phyloP scores from a whole-genome alignment of 2,329 filamentous ascomycete species.

The Metarhizium brunneum region DNA sequence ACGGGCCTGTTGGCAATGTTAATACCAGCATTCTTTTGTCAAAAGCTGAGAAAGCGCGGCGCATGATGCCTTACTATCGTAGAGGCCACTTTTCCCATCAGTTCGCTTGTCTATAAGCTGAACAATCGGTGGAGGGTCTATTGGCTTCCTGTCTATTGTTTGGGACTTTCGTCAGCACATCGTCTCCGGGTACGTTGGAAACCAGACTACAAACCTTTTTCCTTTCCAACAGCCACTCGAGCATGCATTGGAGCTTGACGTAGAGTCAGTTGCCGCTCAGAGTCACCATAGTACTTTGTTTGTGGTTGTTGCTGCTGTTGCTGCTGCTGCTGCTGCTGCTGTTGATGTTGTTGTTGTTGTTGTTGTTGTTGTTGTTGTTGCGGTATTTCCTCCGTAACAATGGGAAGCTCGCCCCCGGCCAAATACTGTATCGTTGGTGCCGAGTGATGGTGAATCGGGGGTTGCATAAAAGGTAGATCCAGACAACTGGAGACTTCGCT shows the following conservation, averaged over 20 bases:
- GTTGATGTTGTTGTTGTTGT: not conserved
- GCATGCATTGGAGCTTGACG: constrained; percentile 33
- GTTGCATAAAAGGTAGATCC: constrained; percentile 9
- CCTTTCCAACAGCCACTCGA: constrained; percentile 61
- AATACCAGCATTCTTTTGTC: not conserved
- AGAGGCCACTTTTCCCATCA: constrained; percentile 12
- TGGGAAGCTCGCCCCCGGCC: constrained; percentile 8
- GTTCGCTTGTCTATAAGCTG: constrained; percentile 41
- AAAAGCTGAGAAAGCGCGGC: not conserved
- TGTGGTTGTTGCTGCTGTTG: constrained; percentile 8
- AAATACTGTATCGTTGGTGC: constrained; percentile 8
- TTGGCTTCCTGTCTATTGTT: constrained; percentile 63
- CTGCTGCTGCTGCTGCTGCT: constrained; percentile 1
- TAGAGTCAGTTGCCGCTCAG: constrained; percentile 11
- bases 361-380: constrained; percentile 4
- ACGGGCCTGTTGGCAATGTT: constrained; percentile 27
- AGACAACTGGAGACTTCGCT: constrained; percentile 6
- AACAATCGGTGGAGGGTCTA: constrained; percentile 81
- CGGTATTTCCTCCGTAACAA: constrained; percentile 5
- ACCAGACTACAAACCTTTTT: constrained; percentile 48
- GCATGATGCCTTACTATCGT: constrained; percentile 12
- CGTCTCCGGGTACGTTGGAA: not conserved
- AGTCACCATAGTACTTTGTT: constrained; percentile 10
- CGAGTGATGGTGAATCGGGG: constrained; percentile 2
- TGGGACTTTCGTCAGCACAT: not conserved